Evolutionary conservation across 768 basidiomycete genomes (phyloP), one percentile per base, ranked within the genome.

Genomic region (Phlebiopsis flavidoalba): DNA sequence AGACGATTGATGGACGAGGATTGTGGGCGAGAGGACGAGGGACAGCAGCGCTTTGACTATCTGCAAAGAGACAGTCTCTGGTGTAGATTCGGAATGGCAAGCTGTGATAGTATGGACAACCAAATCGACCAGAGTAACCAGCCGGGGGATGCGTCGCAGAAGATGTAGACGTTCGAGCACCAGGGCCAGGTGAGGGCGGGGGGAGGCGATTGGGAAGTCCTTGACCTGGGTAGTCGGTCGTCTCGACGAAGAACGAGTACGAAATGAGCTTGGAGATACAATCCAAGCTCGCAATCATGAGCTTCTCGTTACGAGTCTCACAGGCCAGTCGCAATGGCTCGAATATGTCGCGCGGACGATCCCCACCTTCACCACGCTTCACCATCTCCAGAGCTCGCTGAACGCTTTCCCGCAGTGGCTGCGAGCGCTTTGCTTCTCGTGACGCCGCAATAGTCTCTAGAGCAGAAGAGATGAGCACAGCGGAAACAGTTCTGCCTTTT

Each of bases 231-330:
- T 73, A 73, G 35, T 73, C 60, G 8, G 78, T 72, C 37, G 78
- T 75, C 66, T 97, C 95, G 47, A 85, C 83, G 69, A 98, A 98
- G 83, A 98, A 98, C 24, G 93, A 95, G 73, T 98, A 93, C 7
- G 95, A 95, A 63, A 98, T 92, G 65, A 99, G 84, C 74, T 99
- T 99, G 58, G 94, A 93, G 62, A 98, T 94, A 69, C 97, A 95
- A 74, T 99, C 97, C 72, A 99, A 78, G 67, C 95, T 96, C 17
- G 95, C 92, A 70, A 97, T 93, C 88, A 95, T 92, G 36, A 98
- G 83, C 66, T 93, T 93, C 71, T 98, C 95, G 64, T 82, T 91
- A 55, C 87, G 83, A 4, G 95, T 98, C 78, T 98, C 96, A 76
- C 97, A 98, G 8, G 97, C 97, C 56, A 98, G 79, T 53, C 93